Evolutionary conservation across 176 grass and related monocot species (phyloP).

Genomic region (Olyra latifolia): DNA sequence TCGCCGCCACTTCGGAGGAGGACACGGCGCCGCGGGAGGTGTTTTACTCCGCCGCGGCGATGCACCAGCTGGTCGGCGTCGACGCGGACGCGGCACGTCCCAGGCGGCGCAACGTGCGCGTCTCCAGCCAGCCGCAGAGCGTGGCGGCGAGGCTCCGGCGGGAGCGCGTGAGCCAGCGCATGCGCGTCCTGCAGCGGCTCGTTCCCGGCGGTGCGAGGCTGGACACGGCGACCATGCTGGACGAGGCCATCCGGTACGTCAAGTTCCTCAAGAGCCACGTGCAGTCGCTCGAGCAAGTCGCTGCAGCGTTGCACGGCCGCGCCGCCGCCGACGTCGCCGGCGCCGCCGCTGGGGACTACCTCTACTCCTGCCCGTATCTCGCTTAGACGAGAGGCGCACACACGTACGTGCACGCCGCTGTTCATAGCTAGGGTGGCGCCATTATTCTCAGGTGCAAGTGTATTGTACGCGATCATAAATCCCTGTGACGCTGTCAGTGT

Average conservation of each 20-base stretch:
- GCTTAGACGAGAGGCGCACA: neutral
- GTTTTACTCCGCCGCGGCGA: neutral
- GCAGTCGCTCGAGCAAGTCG: slow-evolving; percentile 46
- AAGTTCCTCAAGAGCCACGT: slow-evolving; percentile 71
- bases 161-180: slow-evolving; percentile 70
- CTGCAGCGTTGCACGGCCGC: neutral
- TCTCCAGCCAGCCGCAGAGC: slow-evolving; percentile 74
- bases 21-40: neutral
- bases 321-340: neutral
- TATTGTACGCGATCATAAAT: neutral
- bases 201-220: slow-evolving; percentile 70
- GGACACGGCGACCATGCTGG: slow-evolving; percentile 80
- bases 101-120: slow-evolving; percentile 52
- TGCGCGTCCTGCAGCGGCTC: slow-evolving; percentile 57
- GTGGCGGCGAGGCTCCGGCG: slow-evolving; percentile 67
- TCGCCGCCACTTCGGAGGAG: neutral
- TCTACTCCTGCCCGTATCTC: neutral
- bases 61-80: slow-evolving; percentile 36
- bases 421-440: neutral
- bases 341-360: neutral
- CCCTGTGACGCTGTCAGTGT: neutral
- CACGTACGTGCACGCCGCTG: neutral
- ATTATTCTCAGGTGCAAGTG: neutral
- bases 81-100: slow-evolving; percentile 41
- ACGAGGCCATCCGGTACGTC: slow-evolving; percentile 77